Evolutionary conservation across 371 early-diverging fungal genomes (phyloP).

Genomic region (Actinomortierella ambigua): DNA sequence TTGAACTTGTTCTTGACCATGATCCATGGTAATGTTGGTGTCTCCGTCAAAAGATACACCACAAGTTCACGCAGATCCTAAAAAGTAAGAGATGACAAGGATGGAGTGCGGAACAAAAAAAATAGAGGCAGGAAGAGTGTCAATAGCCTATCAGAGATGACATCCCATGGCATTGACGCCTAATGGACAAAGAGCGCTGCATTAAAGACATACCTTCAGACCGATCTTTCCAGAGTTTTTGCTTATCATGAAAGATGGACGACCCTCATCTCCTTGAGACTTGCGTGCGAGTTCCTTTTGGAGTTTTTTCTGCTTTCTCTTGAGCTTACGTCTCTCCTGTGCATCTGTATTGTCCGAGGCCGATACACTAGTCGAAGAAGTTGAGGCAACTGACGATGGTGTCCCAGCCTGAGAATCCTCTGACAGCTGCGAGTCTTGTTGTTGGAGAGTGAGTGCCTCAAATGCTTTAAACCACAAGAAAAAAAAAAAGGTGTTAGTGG

Average conservation of each 20-base stretch:
- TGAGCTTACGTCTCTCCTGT: too few relatives aligned
- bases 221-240: conserved; percentile 21
- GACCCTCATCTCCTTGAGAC: conserved; percentile 15
- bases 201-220: conserved; percentile 15
- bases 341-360: too few relatives aligned
- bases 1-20: conserved; percentile 33
- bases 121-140: not conserved
- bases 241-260: conserved; percentile 33
- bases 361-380: too few relatives aligned
- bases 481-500: too few relatives aligned
- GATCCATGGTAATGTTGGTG: conserved; percentile 32
- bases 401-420: too few relatives aligned
- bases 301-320: conserved; percentile 25
- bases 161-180: not conserved
- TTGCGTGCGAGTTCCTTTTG: conserved; percentile 12
- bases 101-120: too few relatives aligned
- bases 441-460: too few relatives aligned
- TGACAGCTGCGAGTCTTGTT: too few relatives aligned
- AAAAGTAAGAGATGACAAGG: too few relatives aligned
- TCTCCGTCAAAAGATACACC: conserved; percentile 34
- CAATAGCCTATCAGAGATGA: not conserved
- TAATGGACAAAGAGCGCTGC: not conserved
- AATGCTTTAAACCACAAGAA: too few relatives aligned
- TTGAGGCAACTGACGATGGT: too few relatives aligned
- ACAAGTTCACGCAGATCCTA: conserved; percentile 42